phyloP scores from a whole-genome alignment of 164 flowering plant species.

The Magnolia sinica region DNA sequence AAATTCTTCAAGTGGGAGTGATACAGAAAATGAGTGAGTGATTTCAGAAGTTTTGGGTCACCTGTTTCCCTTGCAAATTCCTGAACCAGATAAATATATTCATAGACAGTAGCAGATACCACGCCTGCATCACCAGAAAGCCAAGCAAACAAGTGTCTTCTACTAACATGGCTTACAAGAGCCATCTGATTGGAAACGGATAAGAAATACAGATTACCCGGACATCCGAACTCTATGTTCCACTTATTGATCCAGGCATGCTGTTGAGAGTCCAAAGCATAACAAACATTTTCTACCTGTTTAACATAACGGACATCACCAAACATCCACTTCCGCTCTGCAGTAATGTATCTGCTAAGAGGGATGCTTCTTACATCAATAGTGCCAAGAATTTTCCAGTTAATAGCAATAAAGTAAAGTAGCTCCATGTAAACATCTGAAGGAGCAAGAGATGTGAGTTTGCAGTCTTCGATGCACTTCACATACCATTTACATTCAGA shows the following conservation, averaged over 20 bases:
- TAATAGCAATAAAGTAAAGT: slow-evolving; percentile 17
- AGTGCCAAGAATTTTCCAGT: background rate
- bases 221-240: slow-evolving; percentile 16
- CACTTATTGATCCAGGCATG: slow-evolving; percentile 19
- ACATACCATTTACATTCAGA: slow-evolving; percentile 6
- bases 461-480: slow-evolving; percentile 11
- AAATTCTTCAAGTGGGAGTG: slow-evolving; percentile 26
- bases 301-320: background rate
- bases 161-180: slow-evolving; percentile 4
- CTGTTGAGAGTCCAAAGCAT: background rate
- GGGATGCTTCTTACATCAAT: background rate
- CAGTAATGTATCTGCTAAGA: background rate
- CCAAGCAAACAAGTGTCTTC: background rate
- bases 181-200: background rate
- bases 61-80: background rate
- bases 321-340: background rate
- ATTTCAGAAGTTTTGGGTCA: background rate
- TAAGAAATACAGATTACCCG: slow-evolving; percentile 7
- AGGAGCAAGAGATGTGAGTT: slow-evolving; percentile 14
- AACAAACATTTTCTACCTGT: background rate
- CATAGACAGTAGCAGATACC: background rate
- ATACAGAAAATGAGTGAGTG: slow-evolving; percentile 20
- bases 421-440: slow-evolving; percentile 16
- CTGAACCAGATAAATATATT: background rate
- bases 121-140: background rate